These are phyloP conservation scores for Carex arenaria DNA, from an alignment of 202 grass and related monocot species.

Conservation along the genomic window DNA sequence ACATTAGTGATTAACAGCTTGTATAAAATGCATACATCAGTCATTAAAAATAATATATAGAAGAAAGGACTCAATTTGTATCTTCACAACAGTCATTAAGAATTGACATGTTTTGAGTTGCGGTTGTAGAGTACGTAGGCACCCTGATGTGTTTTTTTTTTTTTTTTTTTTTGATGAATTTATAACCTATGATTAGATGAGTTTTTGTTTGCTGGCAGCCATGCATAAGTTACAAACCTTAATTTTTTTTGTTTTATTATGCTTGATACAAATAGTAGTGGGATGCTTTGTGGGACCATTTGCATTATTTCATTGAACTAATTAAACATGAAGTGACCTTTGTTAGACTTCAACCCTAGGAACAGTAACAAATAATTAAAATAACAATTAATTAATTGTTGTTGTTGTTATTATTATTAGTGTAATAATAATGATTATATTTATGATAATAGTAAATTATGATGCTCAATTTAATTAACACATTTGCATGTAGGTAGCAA, in stretches of 20 bases:
- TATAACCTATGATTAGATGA: neutral
- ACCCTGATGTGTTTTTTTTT: neutral
- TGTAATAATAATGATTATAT: neutral
- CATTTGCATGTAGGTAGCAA: conserved; percentile 61
- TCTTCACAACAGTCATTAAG: neutral
- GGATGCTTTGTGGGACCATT: neutral
- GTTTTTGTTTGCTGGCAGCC: neutral
- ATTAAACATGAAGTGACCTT: neutral
- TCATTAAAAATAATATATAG: neutral
- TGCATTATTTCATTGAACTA: neutral
- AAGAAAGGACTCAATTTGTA: neutral
- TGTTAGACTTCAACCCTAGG: neutral
- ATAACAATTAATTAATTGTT: neutral
- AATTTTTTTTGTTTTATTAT: conserved; percentile 16
- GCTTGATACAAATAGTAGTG: neutral
- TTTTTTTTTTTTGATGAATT: neutral
- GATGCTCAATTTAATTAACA: neutral
- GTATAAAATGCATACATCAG: neutral
- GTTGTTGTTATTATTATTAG: neutral
- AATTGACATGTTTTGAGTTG: neutral
- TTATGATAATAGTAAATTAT: neutral
- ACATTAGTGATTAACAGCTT: neutral
- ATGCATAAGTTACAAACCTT: neutral
- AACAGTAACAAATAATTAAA: neutral
- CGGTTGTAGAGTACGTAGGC: neutral